Conservation (phyloP, 2,329 filamentous ascomycete species). For the Trichoderma sp. region DNA sequence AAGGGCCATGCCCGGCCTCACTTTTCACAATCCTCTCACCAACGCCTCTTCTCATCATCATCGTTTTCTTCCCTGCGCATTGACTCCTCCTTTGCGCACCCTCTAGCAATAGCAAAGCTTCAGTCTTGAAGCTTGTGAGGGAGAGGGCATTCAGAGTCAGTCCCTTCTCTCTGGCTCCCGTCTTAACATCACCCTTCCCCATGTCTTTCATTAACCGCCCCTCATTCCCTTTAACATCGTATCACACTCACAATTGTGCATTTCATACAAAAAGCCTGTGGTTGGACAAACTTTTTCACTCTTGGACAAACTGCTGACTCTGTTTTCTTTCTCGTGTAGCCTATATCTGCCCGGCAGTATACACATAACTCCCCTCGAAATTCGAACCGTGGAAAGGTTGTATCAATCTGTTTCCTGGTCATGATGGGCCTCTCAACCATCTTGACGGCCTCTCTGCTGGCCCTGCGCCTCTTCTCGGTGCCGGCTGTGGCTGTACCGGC, state of each 20-base stretch:
- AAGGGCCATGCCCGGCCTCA: slow-evolving; percentile 16
- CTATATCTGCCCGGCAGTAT: neutral
- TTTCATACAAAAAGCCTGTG: neutral
- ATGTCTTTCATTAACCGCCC: neutral
- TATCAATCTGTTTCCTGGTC: slow-evolving; percentile 30
- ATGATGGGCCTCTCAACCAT: slow-evolving; percentile 51
- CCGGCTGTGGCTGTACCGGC: slow-evolving; percentile 36
- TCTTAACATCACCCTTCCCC: neutral
- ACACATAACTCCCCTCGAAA: neutral
- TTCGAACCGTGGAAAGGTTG: neutral
- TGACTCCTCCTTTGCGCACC: neutral
- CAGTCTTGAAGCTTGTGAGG: neutral
- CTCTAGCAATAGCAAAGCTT: slow-evolving; percentile 13
- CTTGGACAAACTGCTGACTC: slow-evolving; percentile 7
- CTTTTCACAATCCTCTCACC: slow-evolving; percentile 15
- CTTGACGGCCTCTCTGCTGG: slow-evolving; percentile 45
- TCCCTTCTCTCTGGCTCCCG: neutral
- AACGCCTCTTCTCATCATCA: slow-evolving; percentile 11
- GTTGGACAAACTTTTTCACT: neutral
- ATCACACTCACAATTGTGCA: neutral
- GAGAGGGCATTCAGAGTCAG: slow-evolving; percentile 22
- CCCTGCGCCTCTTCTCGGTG: slow-evolving; percentile 43
- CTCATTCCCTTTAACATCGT: neutral
- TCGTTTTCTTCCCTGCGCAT: neutral
- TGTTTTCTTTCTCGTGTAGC: slow-evolving; percentile 14